These are phyloP conservation scores for Durotheca rogersii DNA, from an alignment of 495 filamentous ascomycete species.

Conservation along the genomic window DNA sequence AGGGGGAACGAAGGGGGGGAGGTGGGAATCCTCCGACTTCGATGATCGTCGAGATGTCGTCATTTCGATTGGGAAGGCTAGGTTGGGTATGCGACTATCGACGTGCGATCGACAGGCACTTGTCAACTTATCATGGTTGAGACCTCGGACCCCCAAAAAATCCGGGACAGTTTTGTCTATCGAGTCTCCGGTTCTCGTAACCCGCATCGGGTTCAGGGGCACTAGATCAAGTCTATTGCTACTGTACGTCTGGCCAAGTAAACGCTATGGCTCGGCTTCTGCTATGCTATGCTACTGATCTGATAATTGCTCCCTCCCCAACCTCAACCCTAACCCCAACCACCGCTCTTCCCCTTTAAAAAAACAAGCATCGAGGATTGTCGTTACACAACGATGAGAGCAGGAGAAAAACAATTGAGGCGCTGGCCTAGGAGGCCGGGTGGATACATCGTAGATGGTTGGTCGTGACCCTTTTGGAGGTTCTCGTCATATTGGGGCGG, in stretches of 20 bases:
- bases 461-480: too few relatives aligned
- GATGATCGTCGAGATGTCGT: too few relatives aligned
- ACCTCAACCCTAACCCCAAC: too few relatives aligned
- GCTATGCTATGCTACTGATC: slow-evolving; percentile 1
- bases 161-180: slow-evolving; percentile 3
- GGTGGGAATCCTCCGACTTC: not conserved
- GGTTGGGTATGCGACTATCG: slow-evolving; percentile 17
- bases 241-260: slow-evolving; percentile 1
- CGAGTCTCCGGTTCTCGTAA: not conserved
- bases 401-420: not conserved
- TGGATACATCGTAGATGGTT: too few relatives aligned
- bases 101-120: slow-evolving; percentile 18
- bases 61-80: slow-evolving; percentile 3
- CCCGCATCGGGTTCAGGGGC: not conserved
- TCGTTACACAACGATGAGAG: not conserved
- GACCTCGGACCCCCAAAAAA: slow-evolving; percentile 4
- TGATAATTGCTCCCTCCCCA: slow-evolving; percentile 1
- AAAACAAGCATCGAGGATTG: too few relatives aligned
- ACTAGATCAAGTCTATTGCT: slow-evolving; percentile 8
- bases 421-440: too few relatives aligned
- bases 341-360: too few relatives aligned
- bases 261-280: slow-evolving; percentile 1
- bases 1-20: too few relatives aligned
- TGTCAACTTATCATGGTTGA: slow-evolving; percentile 8
- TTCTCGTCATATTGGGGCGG: too few relatives aligned